Conservation (phyloP, 768 basidiomycete genomes). For the Collybiopsis luxurians region DNA sequence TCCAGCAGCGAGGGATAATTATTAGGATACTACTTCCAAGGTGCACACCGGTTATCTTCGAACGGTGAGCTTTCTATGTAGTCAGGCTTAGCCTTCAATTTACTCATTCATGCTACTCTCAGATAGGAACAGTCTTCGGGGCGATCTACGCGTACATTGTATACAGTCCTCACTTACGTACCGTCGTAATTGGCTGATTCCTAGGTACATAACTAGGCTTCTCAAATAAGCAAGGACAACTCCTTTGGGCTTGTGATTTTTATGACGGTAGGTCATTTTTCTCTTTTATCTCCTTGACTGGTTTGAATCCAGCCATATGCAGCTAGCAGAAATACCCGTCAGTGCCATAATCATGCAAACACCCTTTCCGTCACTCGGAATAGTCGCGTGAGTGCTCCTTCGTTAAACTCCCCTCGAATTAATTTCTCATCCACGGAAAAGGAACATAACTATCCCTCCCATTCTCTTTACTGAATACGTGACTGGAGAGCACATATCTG, state of each 20-base stretch:
- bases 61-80: slow-evolving; percentile 32
- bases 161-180: too few species aligned
- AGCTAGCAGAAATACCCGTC: slow-evolving; percentile 43
- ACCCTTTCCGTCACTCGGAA: slow-evolving; percentile 35
- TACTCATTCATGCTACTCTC: background rate
- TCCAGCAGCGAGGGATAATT: background rate
- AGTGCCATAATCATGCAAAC: slow-evolving; percentile 43
- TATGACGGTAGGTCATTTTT: slow-evolving; percentile 31
- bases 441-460: slow-evolving; percentile 37
- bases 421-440: slow-evolving; percentile 12
- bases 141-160: slow-evolving; percentile 31
- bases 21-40: slow-evolving; percentile 6
- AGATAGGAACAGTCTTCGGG: slow-evolving; percentile 32
- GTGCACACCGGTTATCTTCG: slow-evolving; percentile 45
- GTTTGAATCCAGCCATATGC: background rate
- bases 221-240: slow-evolving; percentile 35
- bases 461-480: slow-evolving; percentile 32
- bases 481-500: slow-evolving; percentile 22
- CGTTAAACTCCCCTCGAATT: too few species aligned
- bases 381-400: slow-evolving; percentile 44
- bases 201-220: slow-evolving; percentile 25
- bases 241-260: slow-evolving; percentile 39
- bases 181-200: background rate
- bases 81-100: background rate
- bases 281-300: background rate